Evolutionary conservation across 805 yeast genomes (phyloP).

Genomic region (Suhomyces vadensis): DNA sequence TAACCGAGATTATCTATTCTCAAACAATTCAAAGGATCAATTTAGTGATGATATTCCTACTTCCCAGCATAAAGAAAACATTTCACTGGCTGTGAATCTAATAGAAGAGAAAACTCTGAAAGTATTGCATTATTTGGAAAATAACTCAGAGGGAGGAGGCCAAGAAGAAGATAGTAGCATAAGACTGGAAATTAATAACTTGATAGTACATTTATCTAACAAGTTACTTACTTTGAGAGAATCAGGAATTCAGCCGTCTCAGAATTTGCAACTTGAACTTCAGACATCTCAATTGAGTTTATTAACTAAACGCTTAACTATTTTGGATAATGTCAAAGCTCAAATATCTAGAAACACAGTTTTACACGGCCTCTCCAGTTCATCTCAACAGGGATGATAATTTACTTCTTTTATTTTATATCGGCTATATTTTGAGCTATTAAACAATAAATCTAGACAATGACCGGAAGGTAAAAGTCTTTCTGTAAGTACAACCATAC

Average conservation of each 20-base stretch:
- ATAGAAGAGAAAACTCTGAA: slow-evolving; percentile 22
- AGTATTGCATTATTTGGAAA: slow-evolving; percentile 22
- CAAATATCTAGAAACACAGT: slow-evolving; percentile 17
- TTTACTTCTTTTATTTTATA: not conserved
- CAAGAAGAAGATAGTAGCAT: slow-evolving; percentile 11
- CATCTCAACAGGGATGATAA: not conserved
- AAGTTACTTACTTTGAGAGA: slow-evolving; percentile 19
- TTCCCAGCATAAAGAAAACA: slow-evolving; percentile 10
- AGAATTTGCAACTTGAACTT: slow-evolving; percentile 15
- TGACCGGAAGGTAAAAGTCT: slow-evolving; percentile 50
- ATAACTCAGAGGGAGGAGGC: not conserved
- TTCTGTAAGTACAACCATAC: slow-evolving; percentile 79
- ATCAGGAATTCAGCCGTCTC: slow-evolving; percentile 3
- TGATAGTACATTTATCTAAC: slow-evolving; percentile 30
- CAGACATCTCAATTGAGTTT: slow-evolving; percentile 30
- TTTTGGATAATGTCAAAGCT: slow-evolving; percentile 22
- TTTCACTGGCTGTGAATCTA: slow-evolving; percentile 20
- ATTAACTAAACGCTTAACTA: slow-evolving; percentile 30
- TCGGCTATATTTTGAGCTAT: not conserved
- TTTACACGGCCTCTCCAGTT: slow-evolving; percentile 8
- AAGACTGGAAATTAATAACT: slow-evolving; percentile 21
- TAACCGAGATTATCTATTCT: slow-evolving; percentile 25
- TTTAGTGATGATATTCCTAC: not conserved
- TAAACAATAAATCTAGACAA: too few relatives aligned
- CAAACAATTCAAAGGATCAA: slow-evolving; percentile 8